Evolutionary conservation across 352 stramenopile species (phyloP).

Genomic region (Phytopythium oedochilum): DNA sequence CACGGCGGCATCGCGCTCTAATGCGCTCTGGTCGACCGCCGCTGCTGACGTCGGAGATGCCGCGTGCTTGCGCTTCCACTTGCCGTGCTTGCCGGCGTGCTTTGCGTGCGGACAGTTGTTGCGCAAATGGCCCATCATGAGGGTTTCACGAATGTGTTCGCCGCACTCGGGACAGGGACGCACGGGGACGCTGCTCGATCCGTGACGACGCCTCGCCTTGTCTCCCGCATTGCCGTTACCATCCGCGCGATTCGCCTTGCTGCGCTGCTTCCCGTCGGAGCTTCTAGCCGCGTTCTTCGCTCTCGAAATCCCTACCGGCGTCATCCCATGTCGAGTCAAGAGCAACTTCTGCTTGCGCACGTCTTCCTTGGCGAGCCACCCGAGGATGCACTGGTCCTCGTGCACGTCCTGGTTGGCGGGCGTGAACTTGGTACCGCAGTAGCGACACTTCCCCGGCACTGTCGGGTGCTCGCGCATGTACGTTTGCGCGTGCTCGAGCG

Average conservation of each 20-base stretch:
- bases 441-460: slow-evolving; percentile 42
- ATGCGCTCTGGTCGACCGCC: slow-evolving; percentile 12
- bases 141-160: slow-evolving; percentile 48
- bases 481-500: slow-evolving; percentile 15
- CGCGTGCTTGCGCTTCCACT: slow-evolving; percentile 33
- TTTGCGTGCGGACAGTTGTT: slow-evolving; percentile 41
- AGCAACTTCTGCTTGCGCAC: slow-evolving; percentile 26
- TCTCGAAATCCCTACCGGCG: slow-evolving; percentile 28
- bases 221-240: not conserved
- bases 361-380: slow-evolving; percentile 50
- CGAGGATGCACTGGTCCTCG: slow-evolving; percentile 58
- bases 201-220: slow-evolving; percentile 34
- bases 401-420: slow-evolving; percentile 34
- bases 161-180: slow-evolving; percentile 62
- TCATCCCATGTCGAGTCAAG: slow-evolving; percentile 27
- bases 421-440: slow-evolving; percentile 49
- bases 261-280: slow-evolving; percentile 8
- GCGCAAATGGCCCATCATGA: slow-evolving; percentile 64
- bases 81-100: slow-evolving; percentile 30
- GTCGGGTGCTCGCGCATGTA: slow-evolving; percentile 22
- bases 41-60: slow-evolving; percentile 13
- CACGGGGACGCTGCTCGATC: slow-evolving; percentile 15
- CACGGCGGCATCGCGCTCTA: slow-evolving; percentile 18
- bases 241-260: not conserved
- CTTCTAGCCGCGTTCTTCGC: slow-evolving; percentile 25